phyloP scores from a whole-genome alignment of 805 yeast species.

The Hanseniaspora guilliermondii region DNA sequence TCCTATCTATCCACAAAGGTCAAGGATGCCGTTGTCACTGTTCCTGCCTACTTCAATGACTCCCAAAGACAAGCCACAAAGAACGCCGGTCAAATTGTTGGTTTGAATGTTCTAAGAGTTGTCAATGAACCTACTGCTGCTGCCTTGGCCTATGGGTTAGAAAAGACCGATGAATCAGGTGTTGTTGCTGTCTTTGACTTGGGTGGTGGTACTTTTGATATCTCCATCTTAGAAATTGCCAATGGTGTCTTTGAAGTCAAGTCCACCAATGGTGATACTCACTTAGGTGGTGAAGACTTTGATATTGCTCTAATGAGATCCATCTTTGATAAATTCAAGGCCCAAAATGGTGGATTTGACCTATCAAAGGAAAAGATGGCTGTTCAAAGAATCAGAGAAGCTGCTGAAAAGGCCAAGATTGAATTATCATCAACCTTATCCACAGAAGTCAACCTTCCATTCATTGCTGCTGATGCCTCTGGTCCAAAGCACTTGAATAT shows the following conservation, averaged over 20 bases:
- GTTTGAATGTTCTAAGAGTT: constrained; percentile 70
- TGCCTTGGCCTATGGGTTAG: constrained; percentile 89
- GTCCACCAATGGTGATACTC: constrained; percentile 89
- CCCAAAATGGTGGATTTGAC: constrained; percentile 48
- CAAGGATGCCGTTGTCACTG: constrained; percentile 80
- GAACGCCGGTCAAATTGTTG: constrained; percentile 96
- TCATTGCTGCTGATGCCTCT: constrained; percentile 70
- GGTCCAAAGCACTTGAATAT: constrained; percentile 57
- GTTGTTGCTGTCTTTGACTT: constrained; percentile 92
- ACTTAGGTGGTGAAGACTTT: constrained; percentile 80
- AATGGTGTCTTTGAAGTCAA: constrained; percentile 96
- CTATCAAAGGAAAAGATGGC: constrained; percentile 49
- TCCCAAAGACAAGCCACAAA: constrained; percentile 77
- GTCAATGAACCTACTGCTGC: constrained; percentile 84
- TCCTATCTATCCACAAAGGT: constrained; percentile 77
- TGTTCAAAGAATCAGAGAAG: constrained; percentile 72
- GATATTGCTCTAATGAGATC: constrained; percentile 77
- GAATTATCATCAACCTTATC: constrained; percentile 59
- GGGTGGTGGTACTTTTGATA: constrained; percentile 98
- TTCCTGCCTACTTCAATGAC: constrained; percentile 80
- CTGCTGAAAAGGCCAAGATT: constrained; percentile 71
- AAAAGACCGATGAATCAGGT: constrained; percentile 53
- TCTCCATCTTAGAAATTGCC: constrained; percentile 90
- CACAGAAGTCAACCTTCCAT: constrained; percentile 62
- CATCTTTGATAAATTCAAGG: constrained; percentile 65